Evolutionary conservation across 768 basidiomycete species (phyloP), one percentile per base, ranked within the genome.

Genomic region (Paxillus rubicundulus): DNA sequence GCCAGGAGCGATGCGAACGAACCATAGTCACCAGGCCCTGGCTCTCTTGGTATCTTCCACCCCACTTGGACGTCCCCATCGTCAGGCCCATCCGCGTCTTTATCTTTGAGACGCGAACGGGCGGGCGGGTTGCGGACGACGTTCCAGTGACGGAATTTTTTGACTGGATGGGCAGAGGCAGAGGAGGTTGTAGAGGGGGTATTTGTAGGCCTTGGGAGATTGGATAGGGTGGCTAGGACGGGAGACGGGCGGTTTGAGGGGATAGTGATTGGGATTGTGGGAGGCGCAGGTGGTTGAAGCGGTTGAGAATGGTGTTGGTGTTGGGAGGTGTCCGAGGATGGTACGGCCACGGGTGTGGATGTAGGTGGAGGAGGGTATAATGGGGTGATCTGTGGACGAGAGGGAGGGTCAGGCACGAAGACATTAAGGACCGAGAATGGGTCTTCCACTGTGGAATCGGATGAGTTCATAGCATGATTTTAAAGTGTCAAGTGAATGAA

Each of bases 371-470:
- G 70, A 36, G 81, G 78, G 60, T 80, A 82, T 12, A 90, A 69
- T 9, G 86, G 80, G 3, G 75, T 72, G 13, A 89, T 70, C 33
- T 72, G 75, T 3, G 86, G 87, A 21, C 78, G 74, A n/a, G 75
- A 67, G 5, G 61, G 75, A 0, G 76, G 73, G 9, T 87, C 84
- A 9, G 85, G 85, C 10, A 80, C 82, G 43, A 89, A 74, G 33
- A 73, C 72, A 16, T 81, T 84, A 2, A 91, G 75, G 1, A 86
- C 69, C 9, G 85, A 78, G 65, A 89, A 89, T 1, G 88, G 87
- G 55, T 89, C 86, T 65, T 91, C 88, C 79, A 89, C 87, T 89
- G 24, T 24, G 24, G 46, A 45, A 37, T 57, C 27, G 54, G 51
- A 39, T 54, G 32, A 30, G 47, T 33, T 4, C 12, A 37, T 36